These are phyloP conservation scores for Paraphysoderma sedebokerense DNA, from an alignment of 371 early-diverging fungal species.

Conservation along the genomic window DNA sequence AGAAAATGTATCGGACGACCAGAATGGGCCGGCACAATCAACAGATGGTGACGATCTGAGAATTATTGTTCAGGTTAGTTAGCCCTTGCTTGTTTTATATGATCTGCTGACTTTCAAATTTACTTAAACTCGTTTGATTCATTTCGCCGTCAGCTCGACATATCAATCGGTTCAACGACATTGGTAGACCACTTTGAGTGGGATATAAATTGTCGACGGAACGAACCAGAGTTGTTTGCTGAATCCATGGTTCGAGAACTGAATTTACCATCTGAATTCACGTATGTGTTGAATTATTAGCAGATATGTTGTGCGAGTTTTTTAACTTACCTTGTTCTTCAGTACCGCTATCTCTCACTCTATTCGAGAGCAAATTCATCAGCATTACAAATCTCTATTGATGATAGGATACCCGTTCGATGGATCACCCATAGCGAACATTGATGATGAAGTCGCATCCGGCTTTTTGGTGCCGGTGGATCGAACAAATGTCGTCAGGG, in stretches of 20 bases:
- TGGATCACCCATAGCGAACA: conserved; percentile 25
- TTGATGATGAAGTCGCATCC: conserved; percentile 54
- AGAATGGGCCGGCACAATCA: too few species aligned
- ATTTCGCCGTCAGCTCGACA: too few species aligned
- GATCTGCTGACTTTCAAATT: too few species aligned
- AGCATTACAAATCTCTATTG: conserved; percentile 58
- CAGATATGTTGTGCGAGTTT: neutral
- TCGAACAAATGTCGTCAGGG: conserved; percentile 25
- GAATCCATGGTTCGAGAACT: conserved; percentile 42
- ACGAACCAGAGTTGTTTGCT: conserved; percentile 61
- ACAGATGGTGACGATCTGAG: too few species aligned
- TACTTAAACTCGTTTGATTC: too few species aligned
- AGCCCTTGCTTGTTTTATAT: too few species aligned
- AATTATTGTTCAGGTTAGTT: too few species aligned
- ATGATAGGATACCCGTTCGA: conserved; percentile 62
- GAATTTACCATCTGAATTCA: conserved; percentile 57
- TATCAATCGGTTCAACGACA: conserved; percentile 59
- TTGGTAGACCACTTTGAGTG: conserved; percentile 85
- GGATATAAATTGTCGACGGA: conserved; percentile 56
- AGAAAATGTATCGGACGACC: too few species aligned
- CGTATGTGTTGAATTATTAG: conserved; percentile 18
- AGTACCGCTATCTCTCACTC: conserved; percentile 75
- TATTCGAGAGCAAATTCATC: conserved; percentile 80
- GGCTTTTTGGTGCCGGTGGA: conserved; percentile 51
- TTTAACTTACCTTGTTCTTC: neutral